These are phyloP conservation scores for Aspergillus pseudoglaucus DNA, from an alignment of 2,329 filamentous ascomycete species.

Conservation along the genomic window DNA sequence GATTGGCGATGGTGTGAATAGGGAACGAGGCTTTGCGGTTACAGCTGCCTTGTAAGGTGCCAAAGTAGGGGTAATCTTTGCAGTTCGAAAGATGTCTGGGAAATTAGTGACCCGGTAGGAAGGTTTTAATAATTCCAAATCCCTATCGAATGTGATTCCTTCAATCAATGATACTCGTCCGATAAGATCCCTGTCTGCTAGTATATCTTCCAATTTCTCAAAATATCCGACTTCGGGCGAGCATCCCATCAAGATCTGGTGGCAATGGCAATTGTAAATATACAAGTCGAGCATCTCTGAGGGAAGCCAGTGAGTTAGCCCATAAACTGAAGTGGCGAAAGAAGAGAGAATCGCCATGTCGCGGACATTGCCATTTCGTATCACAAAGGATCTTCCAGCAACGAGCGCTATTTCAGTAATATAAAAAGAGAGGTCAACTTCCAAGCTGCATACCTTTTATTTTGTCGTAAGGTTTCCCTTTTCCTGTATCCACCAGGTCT, in stretches of 20 bases:
- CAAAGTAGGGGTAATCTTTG: constrained; percentile 40
- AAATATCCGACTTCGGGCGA: constrained; percentile 52
- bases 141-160: constrained; percentile 50
- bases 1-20: constrained; percentile 32
- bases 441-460: constrained; percentile 34
- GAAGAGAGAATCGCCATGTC: background rate
- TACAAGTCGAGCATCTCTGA: constrained; percentile 50
- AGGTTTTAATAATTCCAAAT: constrained; percentile 42
- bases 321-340: background rate
- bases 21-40: constrained; percentile 20
- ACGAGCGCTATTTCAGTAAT: constrained; percentile 8
- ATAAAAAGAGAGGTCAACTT: constrained; percentile 2
- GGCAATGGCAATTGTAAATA: constrained; percentile 54
- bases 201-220: constrained; percentile 45
- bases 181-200: constrained; percentile 39
- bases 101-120: constrained; percentile 47
- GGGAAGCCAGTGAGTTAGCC: constrained; percentile 18
- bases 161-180: constrained; percentile 51
- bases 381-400: background rate
- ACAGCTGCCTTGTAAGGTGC: constrained; percentile 28
- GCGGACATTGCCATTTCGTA: background rate
- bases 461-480: constrained; percentile 42
- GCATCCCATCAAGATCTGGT: constrained; percentile 55
- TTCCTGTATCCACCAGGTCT: constrained; percentile 45
- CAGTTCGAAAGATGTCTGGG: constrained; percentile 47